A percentile compares a stretch with the other conserved stretches of the same genome.
phyloP scores from a whole-genome alignment of 2,329 filamentous ascomycete genomes.

The Diplodia sapinea region DNA sequence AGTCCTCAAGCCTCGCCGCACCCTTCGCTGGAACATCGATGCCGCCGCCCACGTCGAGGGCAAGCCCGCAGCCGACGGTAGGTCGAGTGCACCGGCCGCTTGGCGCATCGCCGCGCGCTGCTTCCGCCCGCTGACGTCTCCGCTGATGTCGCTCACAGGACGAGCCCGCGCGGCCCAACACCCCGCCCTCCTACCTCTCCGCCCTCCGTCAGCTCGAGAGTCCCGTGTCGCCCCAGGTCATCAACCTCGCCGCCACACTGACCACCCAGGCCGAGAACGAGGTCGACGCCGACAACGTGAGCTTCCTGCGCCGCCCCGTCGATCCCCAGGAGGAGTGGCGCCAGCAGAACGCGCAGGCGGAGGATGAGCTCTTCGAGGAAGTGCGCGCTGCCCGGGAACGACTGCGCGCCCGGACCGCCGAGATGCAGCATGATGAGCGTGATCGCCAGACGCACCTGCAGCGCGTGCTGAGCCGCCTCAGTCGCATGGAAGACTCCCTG shows the following conservation, averaged over 20 bases:
- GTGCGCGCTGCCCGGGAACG: conserved; percentile 32
- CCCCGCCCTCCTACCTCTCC: conserved; percentile 52
- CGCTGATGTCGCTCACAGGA: conserved; percentile 25
- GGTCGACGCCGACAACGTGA: conserved; percentile 57
- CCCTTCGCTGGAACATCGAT: conserved; percentile 34
- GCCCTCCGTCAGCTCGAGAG: conserved; percentile 55
- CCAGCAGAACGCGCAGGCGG: conserved; percentile 38
- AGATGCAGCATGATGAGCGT: conserved; percentile 46
- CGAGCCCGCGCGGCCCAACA: conserved; percentile 34
- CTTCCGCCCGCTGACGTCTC: conserved; percentile 23
- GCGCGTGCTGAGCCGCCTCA: conserved; percentile 53
- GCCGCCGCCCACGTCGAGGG: conserved; percentile 46
- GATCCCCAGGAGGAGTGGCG: conserved; percentile 47
- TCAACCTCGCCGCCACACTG: conserved; percentile 58
- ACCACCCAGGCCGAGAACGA: conserved; percentile 54
- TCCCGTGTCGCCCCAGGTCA: conserved; percentile 50
- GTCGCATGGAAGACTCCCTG: conserved; percentile 51
- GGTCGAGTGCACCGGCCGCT: conserved; percentile 24
- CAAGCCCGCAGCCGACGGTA: conserved; percentile 36
- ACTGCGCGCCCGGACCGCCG: conserved; percentile 34
- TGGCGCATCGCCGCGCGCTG: conserved; percentile 24
- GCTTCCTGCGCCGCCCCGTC: conserved; percentile 55
- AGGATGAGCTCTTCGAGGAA: conserved; percentile 30
- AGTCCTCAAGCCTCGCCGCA: conserved; percentile 15
- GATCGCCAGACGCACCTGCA: conserved; percentile 51